Evolutionary conservation across 176 grass and related monocot species (phyloP).

Genomic region (Carex parvula): DNA sequence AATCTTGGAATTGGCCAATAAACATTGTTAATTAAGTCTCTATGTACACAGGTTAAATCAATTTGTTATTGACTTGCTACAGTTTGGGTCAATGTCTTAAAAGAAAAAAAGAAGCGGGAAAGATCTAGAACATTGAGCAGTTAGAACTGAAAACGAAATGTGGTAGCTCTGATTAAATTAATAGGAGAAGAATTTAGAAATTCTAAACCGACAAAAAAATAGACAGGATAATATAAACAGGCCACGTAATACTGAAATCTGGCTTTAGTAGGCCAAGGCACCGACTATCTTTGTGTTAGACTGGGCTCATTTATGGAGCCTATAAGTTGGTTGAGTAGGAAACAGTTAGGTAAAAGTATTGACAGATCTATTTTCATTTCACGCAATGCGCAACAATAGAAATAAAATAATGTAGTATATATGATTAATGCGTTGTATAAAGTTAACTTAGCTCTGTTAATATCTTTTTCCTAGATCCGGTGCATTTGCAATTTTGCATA

Average conservation of each 20-base stretch:
- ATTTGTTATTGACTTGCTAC: background rate
- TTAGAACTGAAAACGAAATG: background rate
- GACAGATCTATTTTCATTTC: no score
- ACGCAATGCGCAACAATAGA: no score
- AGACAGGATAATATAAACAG: constrained; percentile 13
- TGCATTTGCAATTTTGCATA: no score
- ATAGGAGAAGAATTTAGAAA: background rate
- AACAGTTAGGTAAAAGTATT: no score
- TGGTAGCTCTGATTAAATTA: background rate
- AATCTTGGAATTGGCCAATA: background rate
- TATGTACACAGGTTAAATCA: background rate
- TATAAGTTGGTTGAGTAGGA: background rate
- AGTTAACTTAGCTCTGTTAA: no score
- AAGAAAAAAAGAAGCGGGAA: background rate
- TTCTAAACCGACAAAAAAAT: background rate
- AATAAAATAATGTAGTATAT: no score
- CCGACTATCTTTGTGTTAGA: constrained; percentile 6
- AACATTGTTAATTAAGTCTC: background rate
- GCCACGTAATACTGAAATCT: background rate
- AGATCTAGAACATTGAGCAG: background rate
- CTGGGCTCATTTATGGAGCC: constrained; percentile 12
- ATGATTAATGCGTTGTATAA: no score
- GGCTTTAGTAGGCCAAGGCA: constrained; percentile 10
- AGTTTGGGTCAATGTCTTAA: background rate
- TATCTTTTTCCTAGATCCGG: no score